Evolutionary conservation across 306 rosid genomes (phyloP), one percentile per base, ranked within the genome.

Genomic region (Casuarina cunninghamiana): DNA sequence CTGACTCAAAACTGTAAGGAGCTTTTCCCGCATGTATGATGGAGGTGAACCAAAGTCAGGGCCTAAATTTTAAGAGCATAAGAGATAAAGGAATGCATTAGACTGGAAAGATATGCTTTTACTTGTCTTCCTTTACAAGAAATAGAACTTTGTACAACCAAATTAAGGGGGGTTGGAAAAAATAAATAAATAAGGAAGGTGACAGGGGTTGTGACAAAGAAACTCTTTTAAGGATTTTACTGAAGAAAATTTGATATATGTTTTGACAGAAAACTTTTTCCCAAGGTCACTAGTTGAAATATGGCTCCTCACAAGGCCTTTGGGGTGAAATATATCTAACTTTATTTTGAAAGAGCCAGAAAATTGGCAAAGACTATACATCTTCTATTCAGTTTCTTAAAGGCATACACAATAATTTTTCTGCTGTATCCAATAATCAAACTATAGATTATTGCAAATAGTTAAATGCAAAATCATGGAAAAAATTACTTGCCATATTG

Each of bases 21-120:
- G 87, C 84, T 93, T 96, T 79, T 88, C 88, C 70, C 96, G 88
- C 70, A 81, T 80, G 76, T 90, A 84, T 70, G 97, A 90, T 41
- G 96, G 97, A 55, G 93, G 86, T 37, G 96, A 81, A 81, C 97
- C 99, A 84, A 90, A 96, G 41, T 87, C 92, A 6, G 99, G 99
- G 55, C 99, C 99, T 95, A 87, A 26, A 73, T 86, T 75, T 79
- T 68, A 65, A 75, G 73, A 79, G 32, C 21, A 71, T 37, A 73
- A 81, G 44, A 80, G 45, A 32, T 72, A 78, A 77, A 58, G 73
- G 41, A 72, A 78, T 51, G 16, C 46, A 66, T 72, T 58, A 72
- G 75, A 61, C 12, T 35, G n/a, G 68, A 61, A n/a, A 37, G 35
- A 61, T 32, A 61, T 55, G 5, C 57, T 51, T 51, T n/a, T 51